Base-by-base conservation (phyloP, 371 early-diverging fungal species). In the Mortierella sp. region DNA sequence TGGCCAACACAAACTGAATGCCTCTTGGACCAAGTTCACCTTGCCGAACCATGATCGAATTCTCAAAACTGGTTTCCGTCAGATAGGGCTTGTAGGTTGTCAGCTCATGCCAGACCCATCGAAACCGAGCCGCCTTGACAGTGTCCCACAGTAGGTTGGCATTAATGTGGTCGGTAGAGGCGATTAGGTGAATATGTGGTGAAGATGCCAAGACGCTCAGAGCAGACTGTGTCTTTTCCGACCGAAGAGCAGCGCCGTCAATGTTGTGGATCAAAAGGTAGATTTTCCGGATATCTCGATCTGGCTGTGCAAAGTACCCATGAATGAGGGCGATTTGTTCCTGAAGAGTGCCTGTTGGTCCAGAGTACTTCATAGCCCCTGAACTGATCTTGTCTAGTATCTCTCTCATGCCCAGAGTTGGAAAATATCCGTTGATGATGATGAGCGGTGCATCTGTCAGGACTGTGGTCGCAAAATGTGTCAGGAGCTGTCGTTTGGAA, bases 91-190 rank as follows among this genome's bases (percentile, higher is more conserved):
- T 89, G 81, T 89, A 97, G 4, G 96, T 97, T 3, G 98, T 96
- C 43, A 89, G 84, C 68, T 97, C 96, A 75, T 97, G 97, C 93
- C 93, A 95, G 1, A 92, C 77, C 93, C 93, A 97, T 56, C 89
- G 90, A 75, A 94, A 96, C 21, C 86, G 84, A 16, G 87, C 81
- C 1, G 87, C 62, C 46, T 88, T 86, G 56, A 86, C 86, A 55
- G 89, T 85, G 79, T 97, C 97, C 97, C 96, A 97, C 25, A 97
- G 79, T 46, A 97, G 72, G 7, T 92, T 90, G 28, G 96, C 89
- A 68, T 96, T 92, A 71, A 97, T 93, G 75, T 97, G 95, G 82
- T 98, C 98, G 14, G 95, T 83, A 0, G 95, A 92, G 0, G 94
- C 96, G 23, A 97, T 70, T n/a, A 97, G 60, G 53, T 91, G 90